Base-by-base conservation (phyloP, 345 rosid species). In the Crucihimalaya himalaica region DNA sequence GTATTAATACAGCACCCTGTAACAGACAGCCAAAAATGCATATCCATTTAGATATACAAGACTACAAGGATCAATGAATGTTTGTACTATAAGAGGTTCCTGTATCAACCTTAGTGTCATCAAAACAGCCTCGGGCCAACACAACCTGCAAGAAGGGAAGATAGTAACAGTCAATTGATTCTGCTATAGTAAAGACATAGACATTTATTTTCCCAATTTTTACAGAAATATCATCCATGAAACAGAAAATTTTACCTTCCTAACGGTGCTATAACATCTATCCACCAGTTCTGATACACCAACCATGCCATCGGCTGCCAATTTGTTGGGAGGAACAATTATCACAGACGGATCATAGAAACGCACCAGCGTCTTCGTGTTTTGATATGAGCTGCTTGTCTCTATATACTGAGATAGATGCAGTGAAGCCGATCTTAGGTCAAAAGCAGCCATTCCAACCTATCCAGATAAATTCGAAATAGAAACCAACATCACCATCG, bases 401-500 rank as follows among this genome's bases (percentile, higher is more conserved):
- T 94, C 98, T 52, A 89, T 94, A 69, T 89, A 92, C 76, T 95
- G 99, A 54, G 99, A 95, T 42, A 95, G 96, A 81, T 95, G 96
- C 78, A 92, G 76, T 14, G 97, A 78, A 18, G 97, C 99, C 47
- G 93, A 85, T 75, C 97, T 85, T 53, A 95, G 76, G 85, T 95
- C 96, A 75, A 95, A 89, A 72, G 97, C 96, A 73, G 97, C 97
- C 81, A 95, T 81, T 67, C 97, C 99, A 20, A 92, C 99, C 99
- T 94, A 79, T 16, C 8, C 57, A 68, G 13, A 63, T 37, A 48
- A 71, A 63, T 54, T 2, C 19, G n/a, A 47, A 62, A 35, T 11
- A 1, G 37, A 75, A 75, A 50, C 27, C 10, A 59, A 11, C 53
- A 40, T 67, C 72, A 57, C 51, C 9, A 14, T 28, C 5, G n/a